Evolutionary conservation across 371 early-diverging fungal species (phyloP).

Genomic region (Ordospora pajunii): DNA sequence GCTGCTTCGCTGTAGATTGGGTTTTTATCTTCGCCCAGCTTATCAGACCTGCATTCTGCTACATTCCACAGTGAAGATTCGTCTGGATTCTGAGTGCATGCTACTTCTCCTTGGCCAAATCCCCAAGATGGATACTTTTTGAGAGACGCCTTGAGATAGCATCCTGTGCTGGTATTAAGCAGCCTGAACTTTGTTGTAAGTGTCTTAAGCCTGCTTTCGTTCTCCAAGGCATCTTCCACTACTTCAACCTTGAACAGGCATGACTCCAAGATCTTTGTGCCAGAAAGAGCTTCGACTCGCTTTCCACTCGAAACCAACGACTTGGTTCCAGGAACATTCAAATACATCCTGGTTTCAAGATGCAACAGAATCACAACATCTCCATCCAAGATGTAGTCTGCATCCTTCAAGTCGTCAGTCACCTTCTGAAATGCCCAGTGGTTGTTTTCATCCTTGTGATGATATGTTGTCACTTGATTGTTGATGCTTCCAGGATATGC

Average conservation of each 20-base stretch:
- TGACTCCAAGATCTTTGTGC: constrained; percentile 50
- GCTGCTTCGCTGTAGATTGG: constrained; percentile 18
- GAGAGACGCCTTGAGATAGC: constrained; percentile 71
- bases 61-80: constrained; percentile 80
- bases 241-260: constrained; percentile 47
- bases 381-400: constrained; percentile 21
- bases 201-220: constrained; percentile 61
- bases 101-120: constrained; percentile 83
- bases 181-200: constrained; percentile 78
- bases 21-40: constrained; percentile 31
- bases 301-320: constrained; percentile 64
- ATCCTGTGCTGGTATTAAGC: constrained; percentile 69
- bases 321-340: constrained; percentile 72
- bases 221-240: constrained; percentile 43
- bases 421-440: constrained; percentile 67
- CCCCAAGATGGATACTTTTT: constrained; percentile 90
- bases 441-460: constrained; percentile 89
- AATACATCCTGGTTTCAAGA: constrained; percentile 62
- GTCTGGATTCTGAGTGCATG: constrained; percentile 68
- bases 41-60: constrained; percentile 67
- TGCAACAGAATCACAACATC: constrained; percentile 59
- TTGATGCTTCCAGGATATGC: constrained; percentile 70
- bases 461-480: constrained; percentile 85
- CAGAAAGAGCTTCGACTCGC: constrained; percentile 51
- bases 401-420: constrained; percentile 34